Conservation (phyloP, 805 yeast genomes). For the Barnettozyma vustinii region DNA sequence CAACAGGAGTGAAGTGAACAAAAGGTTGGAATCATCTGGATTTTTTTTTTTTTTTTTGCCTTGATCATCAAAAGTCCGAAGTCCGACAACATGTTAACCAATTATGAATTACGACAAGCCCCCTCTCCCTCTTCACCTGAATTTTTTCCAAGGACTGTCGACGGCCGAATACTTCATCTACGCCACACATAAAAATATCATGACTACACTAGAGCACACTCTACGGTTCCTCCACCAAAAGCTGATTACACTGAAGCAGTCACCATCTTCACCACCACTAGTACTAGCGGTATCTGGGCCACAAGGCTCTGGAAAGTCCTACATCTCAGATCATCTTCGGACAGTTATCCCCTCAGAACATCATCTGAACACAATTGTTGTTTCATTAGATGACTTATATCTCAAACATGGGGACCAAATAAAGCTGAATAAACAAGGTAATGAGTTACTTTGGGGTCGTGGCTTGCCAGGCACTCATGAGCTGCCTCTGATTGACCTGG, state of each 20-base stretch:
- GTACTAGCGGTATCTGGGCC: conserved; percentile 41
- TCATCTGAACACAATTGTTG: conserved; percentile 34
- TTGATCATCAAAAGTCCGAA: not conserved
- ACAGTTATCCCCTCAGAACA: conserved; percentile 33
- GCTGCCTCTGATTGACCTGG: conserved; percentile 23
- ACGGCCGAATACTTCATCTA: not conserved
- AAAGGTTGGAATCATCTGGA: not conserved
- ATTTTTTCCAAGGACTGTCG: not conserved
- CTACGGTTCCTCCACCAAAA: not conserved
- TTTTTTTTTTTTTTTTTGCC: not conserved
- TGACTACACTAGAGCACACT: not conserved
- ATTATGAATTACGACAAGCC: not conserved
- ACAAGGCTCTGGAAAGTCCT: conserved; percentile 78
- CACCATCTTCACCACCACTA: conserved; percentile 31
- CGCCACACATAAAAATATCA: not conserved
- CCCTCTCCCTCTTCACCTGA: no score
- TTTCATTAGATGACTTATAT: conserved; percentile 87
- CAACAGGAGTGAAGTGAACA: not conserved
- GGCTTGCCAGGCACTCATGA: conserved; percentile 97
- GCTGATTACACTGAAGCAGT: not conserved
- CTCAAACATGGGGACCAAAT: conserved; percentile 59
- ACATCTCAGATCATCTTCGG: conserved; percentile 37
- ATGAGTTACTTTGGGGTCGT: conserved; percentile 63
- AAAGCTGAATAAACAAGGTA: conserved; percentile 38
- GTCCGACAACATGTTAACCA: not conserved